These are phyloP conservation scores for Erysimum pusillum DNA, from an alignment of 441 rosid genomes.

Conservation along the genomic window DNA sequence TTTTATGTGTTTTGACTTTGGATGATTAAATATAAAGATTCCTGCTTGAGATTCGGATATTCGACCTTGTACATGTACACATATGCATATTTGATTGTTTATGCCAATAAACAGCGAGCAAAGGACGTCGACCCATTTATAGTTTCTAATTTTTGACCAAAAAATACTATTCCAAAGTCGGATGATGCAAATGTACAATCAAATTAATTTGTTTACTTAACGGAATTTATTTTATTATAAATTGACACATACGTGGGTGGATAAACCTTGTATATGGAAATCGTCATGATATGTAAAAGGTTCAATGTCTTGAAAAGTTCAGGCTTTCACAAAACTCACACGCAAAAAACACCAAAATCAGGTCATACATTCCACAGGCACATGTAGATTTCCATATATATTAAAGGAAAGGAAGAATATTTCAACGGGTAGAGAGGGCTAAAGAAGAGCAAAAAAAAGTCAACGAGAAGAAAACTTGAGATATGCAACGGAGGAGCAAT, in stretches of 20 bases:
- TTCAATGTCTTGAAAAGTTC: constrained; percentile 36
- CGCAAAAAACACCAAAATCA: constrained; percentile 35
- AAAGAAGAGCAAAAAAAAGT: constrained; percentile 30
- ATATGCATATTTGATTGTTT: constrained; percentile 26
- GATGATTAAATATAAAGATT: constrained; percentile 30
- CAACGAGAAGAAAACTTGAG: constrained; percentile 37
- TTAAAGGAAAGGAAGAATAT: constrained; percentile 1
- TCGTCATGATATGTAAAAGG: constrained; percentile 28
- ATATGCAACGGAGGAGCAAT: constrained; percentile 42
- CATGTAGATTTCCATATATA: constrained; percentile 30
- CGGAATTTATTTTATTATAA: not conserved
- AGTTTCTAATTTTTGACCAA: constrained; percentile 19
- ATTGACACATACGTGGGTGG: constrained; percentile 32
- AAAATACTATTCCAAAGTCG: constrained; percentile 12
- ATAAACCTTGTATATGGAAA: constrained; percentile 33
- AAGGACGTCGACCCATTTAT: constrained; percentile 36
- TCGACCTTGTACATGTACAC: constrained; percentile 24
- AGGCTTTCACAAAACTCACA: constrained; percentile 39
- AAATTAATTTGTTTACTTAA: not conserved
- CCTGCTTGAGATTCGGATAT: constrained; percentile 41
- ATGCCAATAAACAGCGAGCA: constrained; percentile 31
- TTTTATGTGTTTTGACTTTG: constrained; percentile 42
- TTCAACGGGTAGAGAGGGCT: constrained; percentile 22
- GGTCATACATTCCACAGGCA: constrained; percentile 22
- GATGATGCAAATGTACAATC: constrained; percentile 28